Conservation (phyloP, 768 basidiomycete species). For the Melanogaster broomeanus region DNA sequence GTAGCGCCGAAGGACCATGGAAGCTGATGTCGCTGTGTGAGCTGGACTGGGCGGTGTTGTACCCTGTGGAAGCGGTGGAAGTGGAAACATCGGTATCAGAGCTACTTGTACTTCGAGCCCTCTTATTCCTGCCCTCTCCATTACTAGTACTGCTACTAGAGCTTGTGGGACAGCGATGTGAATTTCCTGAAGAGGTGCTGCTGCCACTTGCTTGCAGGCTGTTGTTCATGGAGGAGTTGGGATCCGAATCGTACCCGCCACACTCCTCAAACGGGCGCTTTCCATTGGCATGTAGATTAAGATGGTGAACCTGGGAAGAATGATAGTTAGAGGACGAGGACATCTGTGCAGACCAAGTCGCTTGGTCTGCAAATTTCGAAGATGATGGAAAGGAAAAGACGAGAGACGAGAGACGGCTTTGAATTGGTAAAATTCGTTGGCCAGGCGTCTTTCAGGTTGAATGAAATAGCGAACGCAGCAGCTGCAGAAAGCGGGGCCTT, state of each 20-base stretch:
- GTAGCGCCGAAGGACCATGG: constrained; percentile 16
- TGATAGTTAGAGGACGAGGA: constrained; percentile 26
- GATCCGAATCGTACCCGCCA: constrained; percentile 35
- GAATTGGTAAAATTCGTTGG: neutral
- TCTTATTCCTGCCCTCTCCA: constrained; percentile 55
- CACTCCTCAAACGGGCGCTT: constrained; percentile 36
- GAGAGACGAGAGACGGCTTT: neutral
- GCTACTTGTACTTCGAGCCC: constrained; percentile 56
- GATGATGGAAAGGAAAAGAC: constrained; percentile 16
- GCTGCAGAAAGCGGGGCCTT: too few relatives aligned
- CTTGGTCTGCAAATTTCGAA: constrained; percentile 6
- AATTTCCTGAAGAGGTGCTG: constrained; percentile 16
- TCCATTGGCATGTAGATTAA: constrained; percentile 26
- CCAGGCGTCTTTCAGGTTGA: neutral
- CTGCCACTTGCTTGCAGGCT: constrained; percentile 27
- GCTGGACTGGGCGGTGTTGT: constrained; percentile 36
- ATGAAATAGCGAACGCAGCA: constrained; percentile 3
- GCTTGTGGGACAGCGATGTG: constrained; percentile 10
- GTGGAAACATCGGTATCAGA: constrained; percentile 37
- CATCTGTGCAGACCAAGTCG: constrained; percentile 14
- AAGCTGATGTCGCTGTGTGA: constrained; percentile 31
- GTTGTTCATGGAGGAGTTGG: constrained; percentile 28
- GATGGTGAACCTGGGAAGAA: constrained; percentile 25
- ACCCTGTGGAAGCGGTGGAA: constrained; percentile 37
- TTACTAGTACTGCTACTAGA: constrained; percentile 26